Conservation (phyloP, 2,329 filamentous ascomycete genomes). For the Penicillium sp. region DNA sequence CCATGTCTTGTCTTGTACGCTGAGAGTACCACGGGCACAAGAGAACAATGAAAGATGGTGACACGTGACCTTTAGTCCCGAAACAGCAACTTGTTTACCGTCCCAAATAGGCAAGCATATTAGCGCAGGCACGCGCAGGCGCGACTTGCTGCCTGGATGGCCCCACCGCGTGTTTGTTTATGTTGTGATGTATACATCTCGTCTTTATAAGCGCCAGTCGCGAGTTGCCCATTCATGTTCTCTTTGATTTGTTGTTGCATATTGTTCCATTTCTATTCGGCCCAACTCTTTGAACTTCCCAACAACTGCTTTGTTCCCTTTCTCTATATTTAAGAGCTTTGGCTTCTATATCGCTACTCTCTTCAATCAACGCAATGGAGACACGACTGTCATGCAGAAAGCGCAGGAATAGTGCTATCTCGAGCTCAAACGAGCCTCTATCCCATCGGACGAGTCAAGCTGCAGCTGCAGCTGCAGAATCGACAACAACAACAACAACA, state of each 20-base stretch:
- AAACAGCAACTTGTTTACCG: constrained; percentile 29
- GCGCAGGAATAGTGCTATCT: constrained; percentile 29
- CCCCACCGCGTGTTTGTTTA: constrained; percentile 32
- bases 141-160: constrained; percentile 22
- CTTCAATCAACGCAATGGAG: constrained; percentile 25
- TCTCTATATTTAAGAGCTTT: neutral
- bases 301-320: neutral
- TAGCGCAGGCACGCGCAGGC: constrained; percentile 18
- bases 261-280: neutral
- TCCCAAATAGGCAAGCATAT: constrained; percentile 22
- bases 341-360: neutral
- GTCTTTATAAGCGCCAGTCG: constrained; percentile 17
- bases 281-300: neutral
- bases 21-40: too few species aligned
- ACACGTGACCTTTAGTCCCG: constrained; percentile 19
- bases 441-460: constrained; percentile 23
- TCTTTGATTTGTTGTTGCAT: neutral
- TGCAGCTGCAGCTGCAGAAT: too few species aligned
- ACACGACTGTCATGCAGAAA: constrained; percentile 32
- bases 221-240: constrained; percentile 8
- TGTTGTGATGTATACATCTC: constrained; percentile 28
- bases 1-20: too few species aligned
- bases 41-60: too few species aligned
- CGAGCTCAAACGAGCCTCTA: constrained; percentile 19
- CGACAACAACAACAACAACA: neutral